Percentiles rank a stretch among this genome's conserved stretches.
These are phyloP conservation scores for Prunus persica DNA, from an alignment of 306 rosid species.

Conservation along the genomic window DNA sequence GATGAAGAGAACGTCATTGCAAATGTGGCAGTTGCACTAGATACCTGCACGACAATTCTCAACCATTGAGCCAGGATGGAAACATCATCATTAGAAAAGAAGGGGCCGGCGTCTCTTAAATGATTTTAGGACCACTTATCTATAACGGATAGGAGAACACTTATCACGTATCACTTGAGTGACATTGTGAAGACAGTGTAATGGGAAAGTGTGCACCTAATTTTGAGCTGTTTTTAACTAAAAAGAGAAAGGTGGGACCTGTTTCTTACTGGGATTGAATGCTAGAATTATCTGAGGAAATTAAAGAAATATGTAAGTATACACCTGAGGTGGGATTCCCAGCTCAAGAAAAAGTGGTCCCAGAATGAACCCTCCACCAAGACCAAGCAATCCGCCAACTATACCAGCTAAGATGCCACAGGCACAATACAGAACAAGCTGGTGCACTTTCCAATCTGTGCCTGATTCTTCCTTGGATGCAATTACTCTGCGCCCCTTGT, in stretches of 20 bases:
- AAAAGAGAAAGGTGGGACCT: too few species aligned
- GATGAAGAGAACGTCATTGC: constrained; percentile 84
- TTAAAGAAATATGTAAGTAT: background rate
- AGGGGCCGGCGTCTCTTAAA: too few species aligned
- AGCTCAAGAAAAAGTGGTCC: constrained; percentile 83
- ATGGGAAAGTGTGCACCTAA: too few species aligned
- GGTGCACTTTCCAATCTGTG: constrained; percentile 35
- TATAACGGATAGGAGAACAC: too few species aligned
- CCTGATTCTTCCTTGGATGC: constrained; percentile 49
- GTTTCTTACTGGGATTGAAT: too few species aligned
- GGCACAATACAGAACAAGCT: constrained; percentile 42
- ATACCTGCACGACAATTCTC: constrained; percentile 42
- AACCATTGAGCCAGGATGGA: too few species aligned
- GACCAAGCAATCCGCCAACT: constrained; percentile 78
- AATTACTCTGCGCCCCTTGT: constrained; percentile 55
- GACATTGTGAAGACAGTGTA: too few species aligned
- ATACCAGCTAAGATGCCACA: constrained; percentile 59
- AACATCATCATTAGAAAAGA: too few species aligned
- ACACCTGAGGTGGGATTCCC: constrained; percentile 79
- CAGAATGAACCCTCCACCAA: constrained; percentile 78
- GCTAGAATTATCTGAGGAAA: background rate
- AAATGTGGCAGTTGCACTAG: constrained; percentile 85
- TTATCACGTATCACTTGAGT: too few species aligned
- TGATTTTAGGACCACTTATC: too few species aligned
- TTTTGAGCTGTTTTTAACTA: too few species aligned